A percentile compares a stretch with the other conserved stretches of the same genome.
These are phyloP conservation scores for Phytophthora brassicae DNA, from an alignment of 352 stramenopile genomes.

Conservation along the genomic window DNA sequence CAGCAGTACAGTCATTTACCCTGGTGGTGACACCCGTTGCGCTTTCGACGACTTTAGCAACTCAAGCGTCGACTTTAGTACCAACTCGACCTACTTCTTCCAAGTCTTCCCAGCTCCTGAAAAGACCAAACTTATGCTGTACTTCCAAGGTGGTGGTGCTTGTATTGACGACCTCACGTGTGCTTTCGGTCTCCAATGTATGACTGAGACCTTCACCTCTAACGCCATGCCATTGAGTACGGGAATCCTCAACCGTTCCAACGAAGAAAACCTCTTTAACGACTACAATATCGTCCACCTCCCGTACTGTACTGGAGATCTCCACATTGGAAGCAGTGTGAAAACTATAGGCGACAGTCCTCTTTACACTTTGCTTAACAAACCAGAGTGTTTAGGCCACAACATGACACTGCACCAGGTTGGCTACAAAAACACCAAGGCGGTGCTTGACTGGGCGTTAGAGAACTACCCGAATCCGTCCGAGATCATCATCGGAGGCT, in stretches of 20 bases:
- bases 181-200: slow-evolving; percentile 65
- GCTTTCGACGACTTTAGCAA: slow-evolving; percentile 57
- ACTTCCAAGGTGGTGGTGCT: slow-evolving; percentile 69
- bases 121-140: slow-evolving; percentile 66
- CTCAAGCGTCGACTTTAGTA: slow-evolving; percentile 41
- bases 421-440: slow-evolving; percentile 66
- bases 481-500: slow-evolving; percentile 58
- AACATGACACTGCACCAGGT: slow-evolving; percentile 58
- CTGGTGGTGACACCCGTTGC: slow-evolving; percentile 51
- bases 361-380: slow-evolving; percentile 44
- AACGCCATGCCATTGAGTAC: slow-evolving; percentile 51
- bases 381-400: slow-evolving; percentile 43
- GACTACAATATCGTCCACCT: slow-evolving; percentile 79
- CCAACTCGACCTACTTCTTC: slow-evolving; percentile 72
- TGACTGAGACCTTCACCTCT: slow-evolving; percentile 53
- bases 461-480: slow-evolving; percentile 64
- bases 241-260: slow-evolving; percentile 61
- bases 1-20: slow-evolving; percentile 58
- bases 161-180: slow-evolving; percentile 71
- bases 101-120: slow-evolving; percentile 63
- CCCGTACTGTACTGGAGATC: slow-evolving; percentile 74
- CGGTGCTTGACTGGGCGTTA: slow-evolving; percentile 60
- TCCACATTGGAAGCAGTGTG: slow-evolving; percentile 56
- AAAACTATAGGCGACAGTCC: slow-evolving; percentile 29
- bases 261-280: slow-evolving; percentile 70